Evolutionary conservation across 2,329 filamentous ascomycete species (phyloP), one percentile per base, ranked within the genome.

Genomic region (Penicillium olsonii): DNA sequence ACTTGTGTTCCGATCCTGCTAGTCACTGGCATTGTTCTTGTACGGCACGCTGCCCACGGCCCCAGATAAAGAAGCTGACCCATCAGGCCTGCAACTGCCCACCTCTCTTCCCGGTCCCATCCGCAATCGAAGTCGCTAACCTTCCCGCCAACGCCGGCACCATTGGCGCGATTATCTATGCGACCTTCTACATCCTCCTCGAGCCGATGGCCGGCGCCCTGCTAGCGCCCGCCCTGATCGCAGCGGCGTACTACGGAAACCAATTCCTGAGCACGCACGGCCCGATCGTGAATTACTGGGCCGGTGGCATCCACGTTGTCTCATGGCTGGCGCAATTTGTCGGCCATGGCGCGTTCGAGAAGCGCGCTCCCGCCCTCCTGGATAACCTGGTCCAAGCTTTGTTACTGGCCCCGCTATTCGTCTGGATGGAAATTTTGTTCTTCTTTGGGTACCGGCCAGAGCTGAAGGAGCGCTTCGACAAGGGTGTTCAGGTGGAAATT

Each of bases 391-490:
- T 95, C 40, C 94, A 97, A 73, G 92, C 94, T 22, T 72, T 97
- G 56, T 92, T 97, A 65, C 79, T 97, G 19, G 94, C 94, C 0
- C 94, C 94, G 8, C 87, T 99, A 65, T 99, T 97, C 63, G 92
- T 97, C 50, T 99, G 94, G 89, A 87, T 99, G 62, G 92, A 97
- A 75, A 75, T 95, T 19, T 79, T 99, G 20, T 99, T 99, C 77
- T 84, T 80, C 64, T 82, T 95, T 42, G 94, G 94, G 41, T 99
- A 97, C 73, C 84, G 94, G 52, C 88, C 87, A 1, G 91, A 95
- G 70, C 78, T 99, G 60, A 90, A 92, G 75, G 80, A 82, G 53
- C 84, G 92, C 42, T 83, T 97, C 37, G 84, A 92, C 54, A 84
- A 85, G 68, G 84, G 82, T 31, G 89, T 96, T 3, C 74, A 85